phyloP scores from a whole-genome alignment of 2,329 filamentous ascomycete genomes.

The Fusarium pseudonygamai region DNA sequence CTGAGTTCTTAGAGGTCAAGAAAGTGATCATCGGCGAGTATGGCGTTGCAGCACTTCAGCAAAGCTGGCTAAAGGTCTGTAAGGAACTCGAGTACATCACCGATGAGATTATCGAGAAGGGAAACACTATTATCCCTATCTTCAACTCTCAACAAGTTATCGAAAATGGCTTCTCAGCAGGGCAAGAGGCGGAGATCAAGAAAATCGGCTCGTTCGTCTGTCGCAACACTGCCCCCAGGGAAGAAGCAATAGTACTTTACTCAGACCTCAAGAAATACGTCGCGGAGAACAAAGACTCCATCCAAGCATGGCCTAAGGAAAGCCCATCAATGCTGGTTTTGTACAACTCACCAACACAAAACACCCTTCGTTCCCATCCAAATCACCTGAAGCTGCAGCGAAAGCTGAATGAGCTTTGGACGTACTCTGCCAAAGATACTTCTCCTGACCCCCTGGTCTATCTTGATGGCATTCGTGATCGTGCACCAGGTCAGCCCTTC shows the following conservation, averaged over 20 bases:
- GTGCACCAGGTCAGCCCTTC: constrained; percentile 42
- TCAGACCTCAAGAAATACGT: neutral
- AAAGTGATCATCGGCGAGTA: neutral
- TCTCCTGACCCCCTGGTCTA: neutral
- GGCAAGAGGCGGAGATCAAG: neutral
- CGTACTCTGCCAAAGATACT: neutral
- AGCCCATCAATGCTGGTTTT: constrained; percentile 4
- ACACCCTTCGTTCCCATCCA: neutral
- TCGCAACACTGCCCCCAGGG: neutral
- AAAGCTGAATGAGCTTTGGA: neutral
- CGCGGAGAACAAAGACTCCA: neutral
- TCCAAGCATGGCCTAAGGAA: constrained; percentile 5
- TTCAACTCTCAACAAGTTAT: neutral
- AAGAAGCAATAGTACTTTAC: neutral
- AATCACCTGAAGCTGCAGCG: neutral
- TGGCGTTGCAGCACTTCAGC: neutral
- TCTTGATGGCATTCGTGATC: neutral
- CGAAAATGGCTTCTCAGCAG: neutral
- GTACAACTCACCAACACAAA: neutral
- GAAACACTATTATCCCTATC: neutral
- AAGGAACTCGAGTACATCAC: neutral
- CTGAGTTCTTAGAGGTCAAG: neutral
- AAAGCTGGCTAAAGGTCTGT: neutral
- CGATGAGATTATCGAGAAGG: neutral
- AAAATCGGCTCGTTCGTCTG: neutral